Conservation (phyloP, 75 land plant genomes). For the Picea sitchensis region DNA sequence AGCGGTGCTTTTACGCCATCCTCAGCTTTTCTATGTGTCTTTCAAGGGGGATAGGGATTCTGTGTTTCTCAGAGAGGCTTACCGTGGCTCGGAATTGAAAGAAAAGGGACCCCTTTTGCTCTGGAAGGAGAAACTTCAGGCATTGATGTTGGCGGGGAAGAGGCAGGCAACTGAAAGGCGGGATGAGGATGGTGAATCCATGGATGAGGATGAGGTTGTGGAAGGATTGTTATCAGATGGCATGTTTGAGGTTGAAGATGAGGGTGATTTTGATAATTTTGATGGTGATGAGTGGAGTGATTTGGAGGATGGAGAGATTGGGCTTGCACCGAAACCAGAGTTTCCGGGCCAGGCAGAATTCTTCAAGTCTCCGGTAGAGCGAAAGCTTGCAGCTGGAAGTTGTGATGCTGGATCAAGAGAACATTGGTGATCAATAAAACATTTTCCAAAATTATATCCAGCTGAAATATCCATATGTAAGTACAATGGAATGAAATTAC, state of each 20-base stretch:
- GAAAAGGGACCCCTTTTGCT: conserved; percentile 54
- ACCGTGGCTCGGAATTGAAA: conserved; percentile 51
- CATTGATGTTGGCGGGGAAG: conserved; percentile 52
- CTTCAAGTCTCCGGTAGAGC: conserved; percentile 7
- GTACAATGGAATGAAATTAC: too few species aligned
- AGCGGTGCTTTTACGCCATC: conserved; percentile 82
- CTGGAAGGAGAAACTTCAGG: conserved; percentile 45
- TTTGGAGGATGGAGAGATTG: conserved; percentile 11
- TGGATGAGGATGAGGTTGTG: conserved; percentile 15
- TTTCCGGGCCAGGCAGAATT: background rate
- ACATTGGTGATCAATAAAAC: background rate
- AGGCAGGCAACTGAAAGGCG: conserved; percentile 35
- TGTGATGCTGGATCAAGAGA: background rate
- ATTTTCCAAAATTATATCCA: too few species aligned
- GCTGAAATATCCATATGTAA: too few species aligned
- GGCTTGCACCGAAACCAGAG: conserved; percentile 7
- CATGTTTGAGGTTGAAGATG: conserved; percentile 21
- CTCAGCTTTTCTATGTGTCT: conserved; percentile 90
- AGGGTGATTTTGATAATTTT: conserved; percentile 4
- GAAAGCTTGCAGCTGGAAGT: background rate
- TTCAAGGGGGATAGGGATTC: conserved; percentile 74
- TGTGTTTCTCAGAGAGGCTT: conserved; percentile 83
- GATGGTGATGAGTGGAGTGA: conserved; percentile 2
- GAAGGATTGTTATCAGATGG: conserved; percentile 11
- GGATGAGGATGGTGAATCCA: background rate